Percentiles rank a stretch among this genome's conserved stretches.
Conservation (phyloP, 2,329 filamentous ascomycete genomes). For the Didymella exigua region DNA sequence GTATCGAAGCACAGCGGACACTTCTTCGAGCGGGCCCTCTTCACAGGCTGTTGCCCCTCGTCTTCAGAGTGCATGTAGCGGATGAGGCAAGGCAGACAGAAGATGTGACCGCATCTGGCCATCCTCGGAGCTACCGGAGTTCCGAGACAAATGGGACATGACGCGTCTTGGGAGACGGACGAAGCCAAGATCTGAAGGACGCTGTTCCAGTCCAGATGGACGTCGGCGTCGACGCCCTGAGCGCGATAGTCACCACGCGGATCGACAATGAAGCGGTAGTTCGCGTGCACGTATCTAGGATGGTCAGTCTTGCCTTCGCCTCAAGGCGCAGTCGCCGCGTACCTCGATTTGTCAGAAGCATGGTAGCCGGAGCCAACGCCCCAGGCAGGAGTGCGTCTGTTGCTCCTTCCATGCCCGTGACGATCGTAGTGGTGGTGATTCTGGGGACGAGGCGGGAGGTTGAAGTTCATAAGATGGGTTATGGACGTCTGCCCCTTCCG, state of each 20-base stretch:
- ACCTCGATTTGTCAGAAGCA: conserved; percentile 87
- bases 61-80: conserved; percentile 91
- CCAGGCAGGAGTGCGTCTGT: conserved; percentile 76
- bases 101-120: conserved; percentile 97
- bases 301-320: conserved; percentile 7
- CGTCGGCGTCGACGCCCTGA: conserved; percentile 84
- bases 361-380: conserved; percentile 89
- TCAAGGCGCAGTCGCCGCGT: conserved; percentile 26
- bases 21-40: conserved; percentile 83
- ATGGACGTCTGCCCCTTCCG: conserved; percentile 95
- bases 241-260: conserved; percentile 78
- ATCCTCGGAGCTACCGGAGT: conserved; percentile 93
- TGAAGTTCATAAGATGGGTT: conserved; percentile 94
- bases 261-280: conserved; percentile 95
- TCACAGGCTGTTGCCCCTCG: conserved; percentile 65
- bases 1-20: conserved; percentile 95
- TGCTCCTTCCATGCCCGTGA: conserved; percentile 58
- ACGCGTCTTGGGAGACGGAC: conserved; percentile 82
- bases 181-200: conserved; percentile 93
- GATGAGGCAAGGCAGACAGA: conserved; percentile 90
- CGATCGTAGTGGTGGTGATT: conserved; percentile 59
- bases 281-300: conserved; percentile 82
- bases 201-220: conserved; percentile 87
- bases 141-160: conserved; percentile 93
- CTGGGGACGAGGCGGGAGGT: conserved; percentile 74